phyloP scores from a whole-genome alignment of 768 basidiomycete genomes.

The Lactifluus piperatus region DNA sequence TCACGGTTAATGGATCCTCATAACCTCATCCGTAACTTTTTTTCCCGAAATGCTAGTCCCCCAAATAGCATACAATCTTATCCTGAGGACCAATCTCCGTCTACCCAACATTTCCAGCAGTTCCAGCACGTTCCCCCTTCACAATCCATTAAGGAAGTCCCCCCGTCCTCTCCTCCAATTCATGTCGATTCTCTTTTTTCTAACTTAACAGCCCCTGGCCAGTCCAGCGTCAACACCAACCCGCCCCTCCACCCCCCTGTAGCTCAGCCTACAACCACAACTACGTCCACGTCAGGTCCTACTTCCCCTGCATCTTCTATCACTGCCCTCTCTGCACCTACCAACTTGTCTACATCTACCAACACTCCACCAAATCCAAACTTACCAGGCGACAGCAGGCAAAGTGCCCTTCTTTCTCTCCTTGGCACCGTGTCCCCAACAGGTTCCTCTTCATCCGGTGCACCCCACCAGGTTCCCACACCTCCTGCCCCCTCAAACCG shows the following conservation, averaged over 20 bases:
- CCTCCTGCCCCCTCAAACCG: slow-evolving; percentile 51
- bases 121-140: slow-evolving; percentile 29
- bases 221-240: slow-evolving; percentile 31
- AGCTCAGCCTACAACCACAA: slow-evolving; percentile 23
- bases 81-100: slow-evolving; percentile 16
- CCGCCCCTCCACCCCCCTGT: slow-evolving; percentile 22
- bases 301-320: slow-evolving; percentile 35
- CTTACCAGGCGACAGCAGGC: slow-evolving; percentile 38
- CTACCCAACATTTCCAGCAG: slow-evolving; percentile 17
- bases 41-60: slow-evolving; percentile 20
- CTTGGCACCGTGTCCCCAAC: slow-evolving; percentile 45
- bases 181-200: slow-evolving; percentile 66
- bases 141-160: slow-evolving; percentile 29
- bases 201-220: slow-evolving; percentile 34
- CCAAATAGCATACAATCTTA: slow-evolving; percentile 11
- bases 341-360: slow-evolving; percentile 31
- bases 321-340: slow-evolving; percentile 33
- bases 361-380: slow-evolving; percentile 30
- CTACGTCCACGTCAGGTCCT: slow-evolving; percentile 33
- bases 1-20: slow-evolving; percentile 16
- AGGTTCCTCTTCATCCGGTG: slow-evolving; percentile 26
- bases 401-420: slow-evolving; percentile 67
- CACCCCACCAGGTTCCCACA: slow-evolving; percentile 57
- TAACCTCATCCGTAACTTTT: slow-evolving; percentile 19
- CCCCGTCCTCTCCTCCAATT: slow-evolving; percentile 41